A percentile compares a stretch with the other conserved stretches of the same genome.
These are phyloP conservation scores for Pichia cabralensis DNA, from an alignment of 805 yeast genomes.

Conservation along the genomic window DNA sequence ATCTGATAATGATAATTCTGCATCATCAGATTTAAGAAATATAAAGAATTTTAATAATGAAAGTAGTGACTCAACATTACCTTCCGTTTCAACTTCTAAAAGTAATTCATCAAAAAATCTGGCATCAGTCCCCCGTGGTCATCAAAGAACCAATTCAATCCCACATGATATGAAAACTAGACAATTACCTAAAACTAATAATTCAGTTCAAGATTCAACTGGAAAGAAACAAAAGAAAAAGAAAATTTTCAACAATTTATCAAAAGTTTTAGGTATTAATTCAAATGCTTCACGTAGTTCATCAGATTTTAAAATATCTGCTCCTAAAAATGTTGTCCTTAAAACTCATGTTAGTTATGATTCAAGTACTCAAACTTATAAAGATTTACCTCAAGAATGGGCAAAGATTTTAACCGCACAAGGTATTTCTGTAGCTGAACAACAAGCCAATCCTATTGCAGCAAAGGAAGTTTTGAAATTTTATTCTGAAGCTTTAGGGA, in stretches of 20 bases:
- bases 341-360: slow-evolving; percentile 92
- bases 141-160: slow-evolving; percentile 7
- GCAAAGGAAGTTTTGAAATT: slow-evolving; percentile 35
- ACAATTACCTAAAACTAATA: slow-evolving; percentile 9
- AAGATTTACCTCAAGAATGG: slow-evolving; percentile 94
- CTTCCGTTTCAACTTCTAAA: neutral
- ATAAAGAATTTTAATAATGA: too few relatives aligned
- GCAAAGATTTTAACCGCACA: slow-evolving; percentile 69
- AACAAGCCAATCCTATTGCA: slow-evolving; percentile 86
- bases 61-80: neutral
- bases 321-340: slow-evolving; percentile 85
- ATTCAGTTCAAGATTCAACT: slow-evolving; percentile 9
- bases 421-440: slow-evolving; percentile 83
- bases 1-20: slow-evolving; percentile 5
- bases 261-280: slow-evolving; percentile 29
- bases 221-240: slow-evolving; percentile 31
- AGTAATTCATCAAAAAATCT: neutral
- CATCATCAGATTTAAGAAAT: neutral
- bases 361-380: slow-evolving; percentile 71
- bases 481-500: slow-evolving; percentile 17
- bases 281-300: slow-evolving; percentile 9
- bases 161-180: slow-evolving; percentile 11
- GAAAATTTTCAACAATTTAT: slow-evolving; percentile 48
- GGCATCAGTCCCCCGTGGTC: neutral
- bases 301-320: slow-evolving; percentile 51